Evolutionary conservation across 495 filamentous ascomycete species (phyloP).

Genomic region (Margaritispora aquatica): DNA sequence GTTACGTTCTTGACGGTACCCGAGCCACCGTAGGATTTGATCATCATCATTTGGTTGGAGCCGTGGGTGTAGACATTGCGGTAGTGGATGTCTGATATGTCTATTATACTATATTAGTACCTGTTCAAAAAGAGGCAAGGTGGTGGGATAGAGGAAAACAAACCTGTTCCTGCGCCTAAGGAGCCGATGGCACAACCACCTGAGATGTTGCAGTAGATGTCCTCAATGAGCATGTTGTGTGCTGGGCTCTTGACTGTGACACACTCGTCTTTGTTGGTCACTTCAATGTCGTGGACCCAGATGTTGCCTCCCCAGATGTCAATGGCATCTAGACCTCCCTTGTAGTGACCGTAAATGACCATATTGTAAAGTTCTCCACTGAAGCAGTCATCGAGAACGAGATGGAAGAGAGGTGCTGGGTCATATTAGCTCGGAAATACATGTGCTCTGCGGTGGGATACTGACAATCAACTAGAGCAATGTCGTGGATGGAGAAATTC

Average conservation of each 20-base stretch:
- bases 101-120: background rate
- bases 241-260: constrained; percentile 39
- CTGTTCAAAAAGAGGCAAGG: constrained; percentile 7
- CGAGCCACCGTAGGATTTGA: constrained; percentile 44
- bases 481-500: constrained; percentile 46
- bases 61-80: constrained; percentile 33
- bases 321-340: constrained; percentile 43
- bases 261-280: constrained; percentile 36
- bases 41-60: constrained; percentile 53
- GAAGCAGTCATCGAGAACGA: constrained; percentile 41
- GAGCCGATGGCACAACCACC: constrained; percentile 50
- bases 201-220: constrained; percentile 52
- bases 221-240: constrained; percentile 47
- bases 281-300: constrained; percentile 36
- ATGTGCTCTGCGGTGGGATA: background rate
- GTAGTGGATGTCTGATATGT: constrained; percentile 40
- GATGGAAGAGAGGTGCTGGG: constrained; percentile 35
- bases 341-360: constrained; percentile 43
- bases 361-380: constrained; percentile 51
- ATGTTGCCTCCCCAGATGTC: background rate
- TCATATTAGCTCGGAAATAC: constrained; percentile 17
- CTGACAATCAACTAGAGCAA: constrained; percentile 30
- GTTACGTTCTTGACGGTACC: constrained; percentile 38
- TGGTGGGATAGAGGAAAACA: constrained; percentile 20
- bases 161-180: constrained; percentile 28